phyloP scores from a whole-genome alignment of 1,284 basidiomycete genomes.

The Ustilago hordei region DNA sequence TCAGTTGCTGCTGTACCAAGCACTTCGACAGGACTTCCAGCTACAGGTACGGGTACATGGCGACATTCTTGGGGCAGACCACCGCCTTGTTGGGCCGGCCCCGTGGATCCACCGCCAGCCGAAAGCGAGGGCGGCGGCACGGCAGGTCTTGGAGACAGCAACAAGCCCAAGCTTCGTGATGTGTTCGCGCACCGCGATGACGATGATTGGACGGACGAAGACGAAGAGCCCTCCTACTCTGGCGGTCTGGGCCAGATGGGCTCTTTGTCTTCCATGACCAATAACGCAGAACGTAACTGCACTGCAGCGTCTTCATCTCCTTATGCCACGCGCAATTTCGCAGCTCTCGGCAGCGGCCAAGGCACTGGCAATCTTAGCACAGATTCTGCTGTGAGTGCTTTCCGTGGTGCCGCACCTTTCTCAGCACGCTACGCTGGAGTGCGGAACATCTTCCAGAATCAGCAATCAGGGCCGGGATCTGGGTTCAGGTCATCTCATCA shows the following conservation, averaged over 20 bases:
- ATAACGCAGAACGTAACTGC: not conserved
- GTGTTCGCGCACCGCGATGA: slow-evolving; percentile 60
- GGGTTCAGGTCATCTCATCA: slow-evolving; percentile 18
- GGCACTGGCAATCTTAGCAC: slow-evolving; percentile 4
- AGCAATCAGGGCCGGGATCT: slow-evolving; percentile 8
- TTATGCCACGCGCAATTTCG: slow-evolving; percentile 40
- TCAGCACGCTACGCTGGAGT: slow-evolving; percentile 53
- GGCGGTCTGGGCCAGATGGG: slow-evolving; percentile 63
- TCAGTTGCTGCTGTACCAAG: slow-evolving; percentile 1
- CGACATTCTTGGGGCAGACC: slow-evolving; percentile 63
- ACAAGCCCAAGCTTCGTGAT: slow-evolving; percentile 51
- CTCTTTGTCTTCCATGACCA: slow-evolving; percentile 27
- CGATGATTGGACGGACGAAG: slow-evolving; percentile 65
- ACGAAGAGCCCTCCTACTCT: slow-evolving; percentile 56
- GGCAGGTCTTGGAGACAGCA: not conserved
- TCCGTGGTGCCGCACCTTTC: slow-evolving; percentile 26
- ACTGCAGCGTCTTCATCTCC: slow-evolving; percentile 16
- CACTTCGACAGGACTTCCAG: slow-evolving; percentile 22
- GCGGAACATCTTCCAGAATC: slow-evolving; percentile 48
- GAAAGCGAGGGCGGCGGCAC: not conserved
- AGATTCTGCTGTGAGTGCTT: slow-evolving; percentile 8
- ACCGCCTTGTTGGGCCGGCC: slow-evolving; percentile 62
- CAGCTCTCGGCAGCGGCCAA: slow-evolving; percentile 19
- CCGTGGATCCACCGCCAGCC: slow-evolving; percentile 52
- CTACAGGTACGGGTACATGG: slow-evolving; percentile 55